Evolutionary conservation across 2,329 filamentous ascomycete species (phyloP).

Genomic region (Ilyonectria robusta): DNA sequence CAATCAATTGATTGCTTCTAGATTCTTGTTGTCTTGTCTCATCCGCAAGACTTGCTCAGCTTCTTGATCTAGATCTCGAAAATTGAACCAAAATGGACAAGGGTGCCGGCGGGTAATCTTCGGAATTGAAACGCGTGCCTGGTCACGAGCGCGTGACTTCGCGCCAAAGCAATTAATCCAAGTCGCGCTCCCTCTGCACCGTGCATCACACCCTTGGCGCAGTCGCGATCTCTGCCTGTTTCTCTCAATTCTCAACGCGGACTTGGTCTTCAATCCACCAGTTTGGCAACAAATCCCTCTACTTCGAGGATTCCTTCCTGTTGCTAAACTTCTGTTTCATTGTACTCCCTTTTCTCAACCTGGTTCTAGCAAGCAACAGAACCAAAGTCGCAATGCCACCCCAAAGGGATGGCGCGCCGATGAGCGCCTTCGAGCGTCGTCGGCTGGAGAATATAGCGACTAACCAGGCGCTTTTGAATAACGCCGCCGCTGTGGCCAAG

Average conservation of each 20-base stretch:
- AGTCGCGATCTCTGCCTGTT: constrained; percentile 5
- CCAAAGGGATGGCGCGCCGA: constrained; percentile 58
- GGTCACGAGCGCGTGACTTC: constrained; percentile 49
- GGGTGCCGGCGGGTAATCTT: constrained; percentile 34
- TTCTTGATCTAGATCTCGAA: constrained; percentile 25
- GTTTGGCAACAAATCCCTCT: not conserved
- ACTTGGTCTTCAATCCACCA: not conserved
- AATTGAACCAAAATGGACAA: constrained; percentile 32
- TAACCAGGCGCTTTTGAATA: constrained; percentile 85
- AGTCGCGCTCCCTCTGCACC: constrained; percentile 35
- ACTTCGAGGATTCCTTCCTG: not conserved
- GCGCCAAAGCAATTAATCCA: constrained; percentile 48
- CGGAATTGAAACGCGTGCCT: constrained; percentile 35
- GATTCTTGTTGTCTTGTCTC: constrained; percentile 2
- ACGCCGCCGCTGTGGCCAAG: constrained; percentile 80
- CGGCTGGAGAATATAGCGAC: constrained; percentile 89
- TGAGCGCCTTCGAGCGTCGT: constrained; percentile 90
- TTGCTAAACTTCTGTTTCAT: no score
- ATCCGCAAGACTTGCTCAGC: not conserved
- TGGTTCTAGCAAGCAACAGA: not conserved
- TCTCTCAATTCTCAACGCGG: not conserved
- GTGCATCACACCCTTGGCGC: constrained; percentile 14
- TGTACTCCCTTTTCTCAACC: not conserved
- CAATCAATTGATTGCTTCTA: not conserved
- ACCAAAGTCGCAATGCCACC: constrained; percentile 58